A percentile compares a stretch with the other conserved stretches of the same genome.
phyloP scores from a whole-genome alignment of 192 early-diverging fungal species.

The Chytriomyces confervae region DNA sequence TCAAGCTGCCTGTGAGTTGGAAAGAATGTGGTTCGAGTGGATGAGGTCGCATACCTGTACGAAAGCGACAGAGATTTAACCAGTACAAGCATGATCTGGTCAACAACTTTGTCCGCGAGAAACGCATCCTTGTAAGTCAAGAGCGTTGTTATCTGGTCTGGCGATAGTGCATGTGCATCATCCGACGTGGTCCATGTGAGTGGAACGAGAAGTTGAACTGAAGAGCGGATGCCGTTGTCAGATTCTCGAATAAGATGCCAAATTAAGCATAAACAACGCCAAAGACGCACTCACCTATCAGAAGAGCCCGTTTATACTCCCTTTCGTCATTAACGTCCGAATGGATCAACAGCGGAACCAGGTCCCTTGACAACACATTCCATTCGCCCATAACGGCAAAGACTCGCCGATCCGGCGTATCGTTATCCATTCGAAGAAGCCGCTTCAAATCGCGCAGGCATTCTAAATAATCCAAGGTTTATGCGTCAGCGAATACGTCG shows the following conservation, averaged over 20 bases:
- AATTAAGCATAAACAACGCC: not conserved
- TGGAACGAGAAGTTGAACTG: slow-evolving; percentile 85
- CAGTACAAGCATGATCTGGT: slow-evolving; percentile 57
- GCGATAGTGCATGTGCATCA: slow-evolving; percentile 31
- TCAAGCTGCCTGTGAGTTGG: slow-evolving; percentile 5
- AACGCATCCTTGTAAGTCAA: slow-evolving; percentile 79
- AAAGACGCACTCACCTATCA: slow-evolving; percentile 26
- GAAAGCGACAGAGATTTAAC: slow-evolving; percentile 58
- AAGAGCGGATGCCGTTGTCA: not conserved
- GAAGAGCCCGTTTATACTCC: slow-evolving; percentile 32
- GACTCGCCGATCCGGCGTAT: slow-evolving; percentile 64
- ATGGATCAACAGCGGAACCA: slow-evolving; percentile 70
- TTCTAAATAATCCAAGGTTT: slow-evolving; percentile 45
- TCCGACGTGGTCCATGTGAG: slow-evolving; percentile 80
- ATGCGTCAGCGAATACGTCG: not conserved
- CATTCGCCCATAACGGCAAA: slow-evolving; percentile 72
- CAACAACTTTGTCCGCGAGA: slow-evolving; percentile 57
- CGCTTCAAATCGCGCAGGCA: slow-evolving; percentile 90
- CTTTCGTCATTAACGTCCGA: slow-evolving; percentile 12
- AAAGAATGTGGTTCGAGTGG: not conserved
- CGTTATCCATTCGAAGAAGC: slow-evolving; percentile 79
- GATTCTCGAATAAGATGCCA: not conserved
- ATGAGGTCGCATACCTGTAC: slow-evolving; percentile 30
- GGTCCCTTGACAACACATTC: slow-evolving; percentile 75
- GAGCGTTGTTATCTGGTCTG: slow-evolving; percentile 54